Evolutionary conservation across 1,284 basidiomycete species (phyloP), one percentile per base, ranked within the genome.

Genomic region (Apiotrichum brassicae): DNA sequence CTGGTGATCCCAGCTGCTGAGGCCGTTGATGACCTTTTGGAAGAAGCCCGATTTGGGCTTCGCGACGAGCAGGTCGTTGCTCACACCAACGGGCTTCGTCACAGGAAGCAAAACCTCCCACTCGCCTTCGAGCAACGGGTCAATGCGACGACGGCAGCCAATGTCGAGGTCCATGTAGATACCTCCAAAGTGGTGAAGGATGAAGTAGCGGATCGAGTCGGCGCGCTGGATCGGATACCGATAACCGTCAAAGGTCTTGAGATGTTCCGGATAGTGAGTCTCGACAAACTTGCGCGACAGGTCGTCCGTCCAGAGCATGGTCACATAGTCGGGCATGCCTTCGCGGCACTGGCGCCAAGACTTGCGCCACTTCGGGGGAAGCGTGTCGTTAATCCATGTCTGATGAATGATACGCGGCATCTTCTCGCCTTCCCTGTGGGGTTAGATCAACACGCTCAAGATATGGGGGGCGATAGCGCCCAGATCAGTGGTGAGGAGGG

Each of bases 161-260:
- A 98, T 87, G 73, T 99, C 94, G 56, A 98, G 81, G 75, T 99
- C 95, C 71, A 98, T 80, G 76, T 98, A 98, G 55, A 98, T 76
- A 38, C 95, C 95, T 37, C 94, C 95, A 68, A 87, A 94, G 67
- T 93, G 82, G 73, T 98, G 83, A 37, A 98, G 83, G 49, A 99
- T 83, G 73, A 98, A 97, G 77, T 99, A 99, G 39, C 95, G 91
- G 65, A 98, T 97, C 32, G 82, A 87, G 72, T 98, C 95, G 25
- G 95, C 95, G 32, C 95, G 86, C 71, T 97, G 94, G 65, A 99
- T 98, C 38, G 83, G 79, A 74, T 95, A 98, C 42, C 81, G 79
- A 78, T 99, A 99, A 58, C 80, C 79, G 75, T 97, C 91, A 65
- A 87, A 98, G 43, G 88, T 93, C 60, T 86, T 80, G 42, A 98